These are phyloP conservation scores for Botrytis medusae DNA, from an alignment of 2,329 filamentous ascomycete species.

Conservation along the genomic window DNA sequence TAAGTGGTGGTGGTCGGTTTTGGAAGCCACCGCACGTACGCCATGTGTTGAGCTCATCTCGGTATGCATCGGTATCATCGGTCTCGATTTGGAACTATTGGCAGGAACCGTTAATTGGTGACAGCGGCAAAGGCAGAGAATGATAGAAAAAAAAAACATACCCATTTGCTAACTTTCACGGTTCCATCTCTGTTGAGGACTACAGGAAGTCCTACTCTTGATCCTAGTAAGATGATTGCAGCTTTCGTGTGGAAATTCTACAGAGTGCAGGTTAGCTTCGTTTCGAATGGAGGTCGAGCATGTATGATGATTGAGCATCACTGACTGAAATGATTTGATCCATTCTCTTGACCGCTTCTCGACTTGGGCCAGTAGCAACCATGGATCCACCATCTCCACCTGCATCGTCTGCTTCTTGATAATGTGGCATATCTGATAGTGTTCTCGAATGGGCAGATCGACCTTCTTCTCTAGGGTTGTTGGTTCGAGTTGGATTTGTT, in stretches of 20 bases:
- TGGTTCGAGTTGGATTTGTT: constrained; percentile 70
- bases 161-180: constrained; percentile 82
- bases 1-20: constrained; percentile 75
- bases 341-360: constrained; percentile 73
- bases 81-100: constrained; percentile 89
- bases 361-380: constrained; percentile 51
- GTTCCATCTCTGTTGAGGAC: constrained; percentile 55
- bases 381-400: constrained; percentile 47
- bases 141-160: constrained; percentile 47
- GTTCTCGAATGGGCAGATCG: constrained; percentile 46
- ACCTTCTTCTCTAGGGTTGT: constrained; percentile 70
- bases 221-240: constrained; percentile 78
- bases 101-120: constrained; percentile 16
- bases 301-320: constrained; percentile 19
- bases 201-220: constrained; percentile 65
- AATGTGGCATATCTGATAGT: constrained; percentile 50
- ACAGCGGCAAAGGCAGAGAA: not conserved
- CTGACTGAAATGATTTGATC: constrained; percentile 90
- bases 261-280: constrained; percentile 24
- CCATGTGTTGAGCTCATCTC: constrained; percentile 79
- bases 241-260: constrained; percentile 93
- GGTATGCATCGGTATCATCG: constrained; percentile 86
- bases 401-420: constrained; percentile 49
- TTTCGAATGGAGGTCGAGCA: constrained; percentile 1
- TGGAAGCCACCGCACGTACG: constrained; percentile 75